These are phyloP conservation scores for Macrolepiota fuliginosa DNA, from an alignment of 768 basidiomycete species.

Conservation along the genomic window DNA sequence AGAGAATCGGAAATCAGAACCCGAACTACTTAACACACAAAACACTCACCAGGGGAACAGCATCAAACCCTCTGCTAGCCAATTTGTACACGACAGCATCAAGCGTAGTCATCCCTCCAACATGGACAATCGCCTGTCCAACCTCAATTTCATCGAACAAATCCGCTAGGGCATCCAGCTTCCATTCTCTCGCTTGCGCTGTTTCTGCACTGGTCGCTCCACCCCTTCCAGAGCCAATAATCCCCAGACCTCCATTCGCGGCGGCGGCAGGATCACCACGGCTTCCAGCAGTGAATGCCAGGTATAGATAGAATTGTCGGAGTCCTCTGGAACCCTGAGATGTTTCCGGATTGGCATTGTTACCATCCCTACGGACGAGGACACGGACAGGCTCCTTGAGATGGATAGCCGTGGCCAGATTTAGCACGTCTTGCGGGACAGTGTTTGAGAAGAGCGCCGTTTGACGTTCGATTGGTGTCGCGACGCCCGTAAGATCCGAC, in stretches of 20 bases:
- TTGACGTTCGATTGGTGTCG: slow-evolving; percentile 66
- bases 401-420: slow-evolving; percentile 90
- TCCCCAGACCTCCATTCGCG: slow-evolving; percentile 66
- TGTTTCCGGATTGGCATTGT: slow-evolving; percentile 67
- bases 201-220: slow-evolving; percentile 79
- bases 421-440: slow-evolving; percentile 96
- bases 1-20: slow-evolving; percentile 16
- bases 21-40: slow-evolving; percentile 6
- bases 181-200: slow-evolving; percentile 89
- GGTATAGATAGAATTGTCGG: slow-evolving; percentile 94
- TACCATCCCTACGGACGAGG: slow-evolving; percentile 90
- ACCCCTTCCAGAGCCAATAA: slow-evolving; percentile 90
- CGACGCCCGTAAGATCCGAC: slow-evolving; percentile 21
- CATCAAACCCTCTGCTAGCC: slow-evolving; percentile 80
- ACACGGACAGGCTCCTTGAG: slow-evolving; percentile 96
- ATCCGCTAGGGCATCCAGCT: slow-evolving; percentile 88
- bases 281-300: slow-evolving; percentile 89
- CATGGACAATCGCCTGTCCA: slow-evolving; percentile 79
- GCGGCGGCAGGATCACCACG: slow-evolving; percentile 52
- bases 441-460: slow-evolving; percentile 97
- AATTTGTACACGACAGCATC: slow-evolving; percentile 92
- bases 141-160: slow-evolving; percentile 87
- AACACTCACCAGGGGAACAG: slow-evolving; percentile 76
- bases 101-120: slow-evolving; percentile 82
- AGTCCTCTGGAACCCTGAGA: slow-evolving; percentile 75